phyloP scores from a whole-genome alignment of 2,329 filamentous ascomycete species.

The Dactylonectria estremocensis region DNA sequence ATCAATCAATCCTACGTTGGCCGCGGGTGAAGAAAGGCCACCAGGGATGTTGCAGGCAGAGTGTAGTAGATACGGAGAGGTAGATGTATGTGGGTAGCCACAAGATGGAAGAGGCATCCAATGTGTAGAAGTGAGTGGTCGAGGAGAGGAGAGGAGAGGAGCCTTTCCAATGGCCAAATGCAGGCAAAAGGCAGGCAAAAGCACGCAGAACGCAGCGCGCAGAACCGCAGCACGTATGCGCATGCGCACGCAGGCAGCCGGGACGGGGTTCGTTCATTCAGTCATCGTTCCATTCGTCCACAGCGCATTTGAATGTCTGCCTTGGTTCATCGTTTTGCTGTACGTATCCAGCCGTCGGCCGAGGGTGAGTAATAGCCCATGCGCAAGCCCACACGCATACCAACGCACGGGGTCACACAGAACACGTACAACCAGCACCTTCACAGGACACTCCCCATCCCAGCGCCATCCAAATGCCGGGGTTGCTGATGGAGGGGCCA shows the following conservation, averaged over 20 bases:
- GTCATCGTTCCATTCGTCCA: conserved; percentile 13
- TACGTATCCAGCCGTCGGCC: conserved; percentile 2
- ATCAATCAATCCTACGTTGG: conserved; percentile 28
- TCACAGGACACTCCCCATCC: conserved; percentile 8
- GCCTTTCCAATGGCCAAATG: background rate
- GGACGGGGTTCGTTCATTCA: conserved; percentile 20
- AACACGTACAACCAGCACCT: conserved; percentile 4
- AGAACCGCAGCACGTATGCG: conserved; percentile 11
- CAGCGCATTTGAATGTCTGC: conserved; percentile 12
- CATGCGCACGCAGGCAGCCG: conserved; percentile 18
- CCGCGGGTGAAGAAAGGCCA: conserved; percentile 13
- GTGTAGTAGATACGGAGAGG: too few species aligned
- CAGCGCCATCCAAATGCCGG: background rate
- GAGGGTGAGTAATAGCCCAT: conserved; percentile 8
- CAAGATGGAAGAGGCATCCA: conserved; percentile 30
- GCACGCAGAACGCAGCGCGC: conserved; percentile 13
- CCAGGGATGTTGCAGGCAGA: conserved; percentile 31
- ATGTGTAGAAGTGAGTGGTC: conserved; percentile 4
- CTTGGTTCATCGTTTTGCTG: conserved; percentile 10
- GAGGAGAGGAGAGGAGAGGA: too few species aligned
- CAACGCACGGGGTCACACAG: background rate
- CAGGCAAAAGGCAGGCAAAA: conserved; percentile 14
- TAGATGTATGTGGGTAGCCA: conserved; percentile 24
- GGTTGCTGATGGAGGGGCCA: conserved; percentile 1
- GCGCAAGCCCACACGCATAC: background rate